Percentiles rank a stretch among this genome's conserved stretches.
Evolutionary conservation across 2,329 filamentous ascomycete genomes (phyloP).

Genomic region (Cladosporium halotolerans): DNA sequence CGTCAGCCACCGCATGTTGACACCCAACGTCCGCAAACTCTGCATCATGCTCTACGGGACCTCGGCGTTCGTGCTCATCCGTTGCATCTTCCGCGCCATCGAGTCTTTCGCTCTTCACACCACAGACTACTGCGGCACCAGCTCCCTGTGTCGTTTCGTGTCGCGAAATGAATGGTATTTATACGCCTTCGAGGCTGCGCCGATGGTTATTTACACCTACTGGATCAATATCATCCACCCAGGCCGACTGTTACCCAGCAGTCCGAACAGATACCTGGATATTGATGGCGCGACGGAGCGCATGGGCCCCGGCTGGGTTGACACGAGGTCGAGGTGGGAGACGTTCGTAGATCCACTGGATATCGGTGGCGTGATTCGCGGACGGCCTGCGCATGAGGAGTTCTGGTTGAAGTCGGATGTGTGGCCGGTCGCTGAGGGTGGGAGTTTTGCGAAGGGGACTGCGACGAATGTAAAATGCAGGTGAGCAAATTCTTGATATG

Average conservation of each 20-base stretch:
- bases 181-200: constrained; percentile 47
- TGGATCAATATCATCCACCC: constrained; percentile 47
- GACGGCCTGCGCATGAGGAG: neutral
- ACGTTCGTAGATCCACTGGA: constrained; percentile 14
- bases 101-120: constrained; percentile 35
- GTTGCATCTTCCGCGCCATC: constrained; percentile 47
- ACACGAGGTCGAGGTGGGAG: constrained; percentile 11
- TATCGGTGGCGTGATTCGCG: constrained; percentile 5
- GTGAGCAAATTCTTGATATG: neutral
- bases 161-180: constrained; percentile 45
- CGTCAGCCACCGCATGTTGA: constrained; percentile 32
- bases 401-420: constrained; percentile 13
- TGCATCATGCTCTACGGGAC: constrained; percentile 43
- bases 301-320: constrained; percentile 15
- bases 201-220: constrained; percentile 47
- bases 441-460: constrained; percentile 10
- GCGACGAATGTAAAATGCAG: constrained; percentile 7
- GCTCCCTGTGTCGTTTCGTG: constrained; percentile 30
- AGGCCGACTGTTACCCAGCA: constrained; percentile 41
- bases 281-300: constrained; percentile 46
- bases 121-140: constrained; percentile 19
- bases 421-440: constrained; percentile 8
- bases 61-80: constrained; percentile 40
- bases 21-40: constrained; percentile 35
- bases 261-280: constrained; percentile 45